Evolutionary conservation across 1,284 basidiomycete species (phyloP), one percentile per base, ranked within the genome.

Genomic region (Rhodofomes roseus): DNA sequence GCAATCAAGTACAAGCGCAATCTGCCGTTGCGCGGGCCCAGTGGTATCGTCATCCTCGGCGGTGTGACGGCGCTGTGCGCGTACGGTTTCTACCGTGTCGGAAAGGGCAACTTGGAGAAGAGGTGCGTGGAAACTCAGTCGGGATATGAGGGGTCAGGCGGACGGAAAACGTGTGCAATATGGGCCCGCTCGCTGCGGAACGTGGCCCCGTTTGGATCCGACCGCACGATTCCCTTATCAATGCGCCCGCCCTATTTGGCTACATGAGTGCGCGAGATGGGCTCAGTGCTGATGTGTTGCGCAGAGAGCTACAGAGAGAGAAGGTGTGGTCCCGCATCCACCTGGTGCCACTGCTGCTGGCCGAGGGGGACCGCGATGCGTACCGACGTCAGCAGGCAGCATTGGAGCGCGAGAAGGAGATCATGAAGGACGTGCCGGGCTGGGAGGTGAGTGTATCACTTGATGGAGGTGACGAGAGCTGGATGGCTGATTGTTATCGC

Each of bases 251-350:
- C 62, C 41, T 52, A 65, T 65, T 51, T 60, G 59, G 65, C 22
- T 55, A 62, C 51, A 50, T 66, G 66, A 54, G 48, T 58, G 61
- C 56, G 61, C 46, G 60, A 55, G 57, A 65, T 63, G 64, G 56
- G 58, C 55, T 37, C 59, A 29, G 43, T 60, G 60, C 70, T 71
- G 66, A 71, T 67, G 62, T 63, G 58, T 60, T 65, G 66, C 62
- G 56, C 74, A 98, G 96, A 75, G 96, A 99, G 79, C 82, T 99
- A 56, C 81, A 90, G 74, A 86, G 97, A 66, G 96, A 99, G 79
- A 90, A 92, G 75, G 86, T 88, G 48, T 98, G 96, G 96, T 94
- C 95, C 63, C 86, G 96, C 65, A 96, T 99, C 71, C 87, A 99
- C 79, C 84, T 98, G 51, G 91, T 96, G 44, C 96, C 96, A 18